A percentile compares a stretch with the other conserved stretches of the same genome.
Evolutionary conservation across 2,329 filamentous ascomycete genomes (phyloP).

Genomic region (Shiraia bambusicola): DNA sequence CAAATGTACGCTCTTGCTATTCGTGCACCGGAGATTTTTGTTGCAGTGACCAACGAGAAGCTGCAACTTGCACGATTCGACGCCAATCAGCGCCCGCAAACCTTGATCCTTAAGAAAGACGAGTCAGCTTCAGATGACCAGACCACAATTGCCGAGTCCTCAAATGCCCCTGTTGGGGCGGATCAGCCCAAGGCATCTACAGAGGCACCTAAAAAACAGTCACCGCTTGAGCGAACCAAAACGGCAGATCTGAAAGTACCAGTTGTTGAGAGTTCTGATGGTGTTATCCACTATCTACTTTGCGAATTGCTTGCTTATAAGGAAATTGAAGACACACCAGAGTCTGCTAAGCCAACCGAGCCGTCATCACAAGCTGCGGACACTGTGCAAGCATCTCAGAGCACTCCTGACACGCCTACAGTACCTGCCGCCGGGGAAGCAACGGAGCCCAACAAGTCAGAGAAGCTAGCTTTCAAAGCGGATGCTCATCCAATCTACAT

Average conservation of each 20-base stretch:
- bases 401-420: conserved; percentile 9
- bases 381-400: conserved; percentile 8
- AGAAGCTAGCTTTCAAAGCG: conserved; percentile 79
- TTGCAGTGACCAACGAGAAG: conserved; percentile 83
- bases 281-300: conserved; percentile 90
- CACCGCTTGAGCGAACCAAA: conserved; percentile 67
- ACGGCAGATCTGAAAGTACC: conserved; percentile 73
- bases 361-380: conserved; percentile 37
- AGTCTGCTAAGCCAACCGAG: conserved; percentile 47
- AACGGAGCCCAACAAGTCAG: conserved; percentile 44
- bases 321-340: conserved; percentile 85
- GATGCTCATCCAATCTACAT: conserved; percentile 96
- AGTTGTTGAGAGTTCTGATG: conserved; percentile 87
- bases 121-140: conserved; percentile 31
- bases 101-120: conserved; percentile 55
- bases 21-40: conserved; percentile 80
- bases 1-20: conserved; percentile 77
- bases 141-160: conserved; percentile 14
- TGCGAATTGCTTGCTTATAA: conserved; percentile 90
- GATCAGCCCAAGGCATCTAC: conserved; percentile 38
- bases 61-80: conserved; percentile 71
- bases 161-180: conserved; percentile 36
- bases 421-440: conserved; percentile 9
- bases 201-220: conserved; percentile 27
- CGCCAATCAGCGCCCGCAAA: conserved; percentile 54